Evolutionary conservation across 2,329 filamentous ascomycete species (phyloP).

Genomic region (Torrubiella hemipterigena): DNA sequence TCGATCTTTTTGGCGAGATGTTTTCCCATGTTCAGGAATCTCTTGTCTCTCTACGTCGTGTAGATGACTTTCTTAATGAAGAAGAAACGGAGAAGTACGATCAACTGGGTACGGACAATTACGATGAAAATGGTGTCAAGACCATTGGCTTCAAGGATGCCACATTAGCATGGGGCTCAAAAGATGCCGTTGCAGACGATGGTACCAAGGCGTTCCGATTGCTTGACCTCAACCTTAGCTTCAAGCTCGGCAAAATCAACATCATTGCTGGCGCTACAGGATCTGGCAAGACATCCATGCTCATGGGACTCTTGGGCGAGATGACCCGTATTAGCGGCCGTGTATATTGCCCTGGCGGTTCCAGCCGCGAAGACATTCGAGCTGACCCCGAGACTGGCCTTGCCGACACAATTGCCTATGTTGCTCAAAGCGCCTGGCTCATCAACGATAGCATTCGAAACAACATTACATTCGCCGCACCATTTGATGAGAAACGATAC

Average conservation of each 20-base stretch:
- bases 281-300: slow-evolving; percentile 85
- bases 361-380: slow-evolving; percentile 73
- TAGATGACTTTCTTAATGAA: slow-evolving; percentile 86
- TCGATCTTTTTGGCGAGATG: slow-evolving; percentile 97
- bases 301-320: slow-evolving; percentile 93
- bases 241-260: slow-evolving; percentile 77
- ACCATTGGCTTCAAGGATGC: slow-evolving; percentile 77
- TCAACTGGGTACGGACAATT: slow-evolving; percentile 61
- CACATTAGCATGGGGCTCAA: slow-evolving; percentile 80
- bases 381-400: slow-evolving; percentile 74
- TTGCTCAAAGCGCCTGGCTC: slow-evolving; percentile 92
- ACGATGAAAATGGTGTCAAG: slow-evolving; percentile 55
- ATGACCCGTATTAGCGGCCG: slow-evolving; percentile 78
- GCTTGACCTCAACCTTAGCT: slow-evolving; percentile 72
- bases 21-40: slow-evolving; percentile 95
- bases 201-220: slow-evolving; percentile 69
- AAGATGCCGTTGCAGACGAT: slow-evolving; percentile 46
- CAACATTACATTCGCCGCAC: slow-evolving; percentile 84
- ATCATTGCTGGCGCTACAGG: slow-evolving; percentile 89
- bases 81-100: slow-evolving; percentile 93
- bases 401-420: slow-evolving; percentile 88
- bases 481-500: slow-evolving; percentile 73
- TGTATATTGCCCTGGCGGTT: slow-evolving; percentile 76
- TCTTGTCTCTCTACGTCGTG: slow-evolving; percentile 91
- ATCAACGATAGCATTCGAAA: slow-evolving; percentile 93